A percentile compares a stretch with the other conserved stretches of the same genome.
phyloP scores from a whole-genome alignment of 2,329 filamentous ascomycete species.

The Geosmithia morbida region DNA sequence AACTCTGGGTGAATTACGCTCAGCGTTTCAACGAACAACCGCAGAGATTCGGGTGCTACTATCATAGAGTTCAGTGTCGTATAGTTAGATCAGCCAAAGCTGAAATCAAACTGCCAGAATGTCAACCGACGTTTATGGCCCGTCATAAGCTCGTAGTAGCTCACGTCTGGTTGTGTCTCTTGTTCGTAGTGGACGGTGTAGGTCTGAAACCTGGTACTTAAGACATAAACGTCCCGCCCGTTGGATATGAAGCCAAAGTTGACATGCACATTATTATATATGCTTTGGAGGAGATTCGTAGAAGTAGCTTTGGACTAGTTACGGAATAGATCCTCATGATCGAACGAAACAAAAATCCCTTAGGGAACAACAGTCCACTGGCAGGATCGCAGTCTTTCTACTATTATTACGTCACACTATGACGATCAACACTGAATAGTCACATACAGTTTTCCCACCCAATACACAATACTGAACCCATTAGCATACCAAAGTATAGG shows the following conservation, averaged over 20 bases:
- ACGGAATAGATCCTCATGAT: too few relatives aligned
- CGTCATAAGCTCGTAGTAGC: not conserved
- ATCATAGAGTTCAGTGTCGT: conserved; percentile 21
- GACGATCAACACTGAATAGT: not conserved
- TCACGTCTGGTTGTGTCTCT: not conserved
- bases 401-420: not conserved
- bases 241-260: not conserved
- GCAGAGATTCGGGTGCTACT: conserved; percentile 46
- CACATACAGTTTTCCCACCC: not conserved
- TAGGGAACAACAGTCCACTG: not conserved
- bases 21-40: conserved; percentile 41
- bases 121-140: not conserved
- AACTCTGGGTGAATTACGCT: conserved; percentile 7
- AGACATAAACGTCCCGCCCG: not conserved
- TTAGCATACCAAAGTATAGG: not conserved
- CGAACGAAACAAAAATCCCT: too few relatives aligned
- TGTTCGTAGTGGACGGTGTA: not conserved
- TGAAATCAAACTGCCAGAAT: not conserved
- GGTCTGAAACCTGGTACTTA: not conserved
- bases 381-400: not conserved
- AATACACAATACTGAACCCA: not conserved
- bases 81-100: not conserved
- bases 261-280: too few relatives aligned
- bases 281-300: too few relatives aligned
- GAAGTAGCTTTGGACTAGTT: too few relatives aligned